Evolutionary conservation across 2,329 filamentous ascomycete genomes (phyloP), one percentile per base, ranked within the genome.

Genomic region (Aplosporella prunicola): DNA sequence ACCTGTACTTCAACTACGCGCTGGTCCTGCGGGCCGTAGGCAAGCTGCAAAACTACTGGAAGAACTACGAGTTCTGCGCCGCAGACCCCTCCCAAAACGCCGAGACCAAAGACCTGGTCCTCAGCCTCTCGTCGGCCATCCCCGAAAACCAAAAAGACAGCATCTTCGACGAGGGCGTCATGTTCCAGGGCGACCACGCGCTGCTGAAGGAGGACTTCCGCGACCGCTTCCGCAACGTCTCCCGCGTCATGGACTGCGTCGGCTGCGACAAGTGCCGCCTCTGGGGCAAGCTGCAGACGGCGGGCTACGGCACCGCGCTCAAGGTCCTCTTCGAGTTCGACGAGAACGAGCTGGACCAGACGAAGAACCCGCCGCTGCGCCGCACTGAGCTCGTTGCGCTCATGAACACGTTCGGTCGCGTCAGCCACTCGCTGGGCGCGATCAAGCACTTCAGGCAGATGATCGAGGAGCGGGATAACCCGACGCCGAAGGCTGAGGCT

Each of bases 1-100:
- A 98, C 61, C 72, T 98, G 33, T 98, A 98, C 68, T 98, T 98
- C 69, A 96, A 98, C 73, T 98, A 94, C 55, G 91, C 91, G 1
- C 73, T 98, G n/a, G 72, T 98, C 26, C 82, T 89, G 17, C 82
- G 91, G 33, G 91, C 91, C 9, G 75, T 96, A 26, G 82, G 85
- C 36, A 98, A 98, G 63, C 74, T 96, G 7, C 83, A 82, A 9
- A 82, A 84, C 16, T 80, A 88, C 49, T 71, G 96, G 8, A 69
- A 80, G 45, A 69, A 75, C 44, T 96, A 96, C 64, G 91, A 84
- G 0, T 98, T 94, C 61, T 98, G 91, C 62, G 82, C 81, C 4
- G 87, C 86, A 43, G 91, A 98, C 52, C 70, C 77, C 0, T 69
- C 69, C 2, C 84, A 94, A 57, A 87, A 98, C 51, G 64, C 66